Percentiles rank a stretch among this genome's conserved stretches.
Evolutionary conservation across 73 alveolate species (phyloP).

Genomic region (Paramecium primaurelia): DNA sequence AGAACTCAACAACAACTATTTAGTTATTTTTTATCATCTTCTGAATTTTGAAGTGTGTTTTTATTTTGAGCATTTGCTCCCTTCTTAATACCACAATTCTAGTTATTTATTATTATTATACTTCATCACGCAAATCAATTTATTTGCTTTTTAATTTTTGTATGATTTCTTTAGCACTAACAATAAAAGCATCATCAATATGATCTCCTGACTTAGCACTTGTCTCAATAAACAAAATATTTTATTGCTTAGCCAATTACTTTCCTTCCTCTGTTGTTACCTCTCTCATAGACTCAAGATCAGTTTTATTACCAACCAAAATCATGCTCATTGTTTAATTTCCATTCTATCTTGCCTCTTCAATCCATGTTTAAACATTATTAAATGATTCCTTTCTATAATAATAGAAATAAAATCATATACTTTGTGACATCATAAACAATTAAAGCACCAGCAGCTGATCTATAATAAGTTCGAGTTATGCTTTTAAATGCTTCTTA

Average conservation of each 20-base stretch:
- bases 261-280: slow-evolving; percentile 76
- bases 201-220: slow-evolving; percentile 75
- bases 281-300: slow-evolving; percentile 59
- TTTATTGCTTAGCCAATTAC: slow-evolving; percentile 71
- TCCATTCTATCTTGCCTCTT: slow-evolving; percentile 67
- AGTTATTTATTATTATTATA: background rate
- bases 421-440: slow-evolving; percentile 67
- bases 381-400: slow-evolving; percentile 57
- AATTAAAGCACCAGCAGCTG: slow-evolving; percentile 67
- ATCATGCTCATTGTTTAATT: slow-evolving; percentile 60
- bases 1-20: background rate
- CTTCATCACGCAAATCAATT: slow-evolving; percentile 22
- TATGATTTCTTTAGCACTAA: background rate
- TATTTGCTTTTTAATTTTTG: background rate
- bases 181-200: slow-evolving; percentile 61
- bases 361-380: slow-evolving; percentile 61
- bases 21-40: background rate
- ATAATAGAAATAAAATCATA: background rate
- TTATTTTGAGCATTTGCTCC: background rate
- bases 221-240: slow-evolving; percentile 77
- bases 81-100: slow-evolving; percentile 14
- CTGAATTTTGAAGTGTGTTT: background rate
- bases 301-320: slow-evolving; percentile 67
- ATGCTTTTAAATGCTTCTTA: slow-evolving; percentile 30
- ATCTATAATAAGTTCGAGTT: slow-evolving; percentile 57